Evolutionary conservation across 371 early-diverging fungal genomes (phyloP).

Genomic region (Mucor plumbeus): DNA sequence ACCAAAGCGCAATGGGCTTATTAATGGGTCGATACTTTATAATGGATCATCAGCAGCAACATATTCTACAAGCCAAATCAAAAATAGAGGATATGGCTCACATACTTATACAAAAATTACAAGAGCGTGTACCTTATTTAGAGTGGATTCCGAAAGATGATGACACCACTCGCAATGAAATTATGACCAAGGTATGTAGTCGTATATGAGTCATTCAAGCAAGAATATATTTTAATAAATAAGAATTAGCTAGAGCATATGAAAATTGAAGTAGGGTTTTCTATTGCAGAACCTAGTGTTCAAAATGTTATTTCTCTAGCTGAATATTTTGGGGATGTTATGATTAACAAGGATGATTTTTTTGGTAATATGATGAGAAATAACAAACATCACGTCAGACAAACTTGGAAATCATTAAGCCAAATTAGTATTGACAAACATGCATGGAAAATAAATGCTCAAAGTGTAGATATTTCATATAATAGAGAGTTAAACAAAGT

Average conservation of each 20-base stretch:
- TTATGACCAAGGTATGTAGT: slow-evolving; percentile 1
- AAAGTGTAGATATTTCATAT: slow-evolving; percentile 54
- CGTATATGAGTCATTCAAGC: too few relatives aligned
- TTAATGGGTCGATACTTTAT: slow-evolving; percentile 62
- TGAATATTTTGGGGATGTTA: slow-evolving; percentile 48
- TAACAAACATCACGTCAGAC: slow-evolving; percentile 32
- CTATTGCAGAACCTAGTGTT: slow-evolving; percentile 45
- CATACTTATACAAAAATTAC: slow-evolving; percentile 33
- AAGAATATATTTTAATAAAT: too few relatives aligned
- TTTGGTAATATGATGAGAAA: slow-evolving; percentile 53
- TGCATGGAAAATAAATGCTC: slow-evolving; percentile 58
- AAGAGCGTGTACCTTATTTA: slow-evolving; percentile 36
- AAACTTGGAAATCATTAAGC: slow-evolving; percentile 18
- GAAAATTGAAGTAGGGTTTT: slow-evolving; percentile 50
- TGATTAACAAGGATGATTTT: slow-evolving; percentile 41
- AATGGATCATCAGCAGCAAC: slow-evolving; percentile 25
- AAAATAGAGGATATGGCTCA: slow-evolving; percentile 37
- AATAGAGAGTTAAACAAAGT: slow-evolving; percentile 33
- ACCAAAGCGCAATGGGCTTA: slow-evolving; percentile 47
- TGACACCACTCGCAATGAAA: slow-evolving; percentile 24
- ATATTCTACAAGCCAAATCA: slow-evolving; percentile 16
- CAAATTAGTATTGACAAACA: slow-evolving; percentile 41
- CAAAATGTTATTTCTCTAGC: slow-evolving; percentile 39
- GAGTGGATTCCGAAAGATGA: slow-evolving; percentile 14
- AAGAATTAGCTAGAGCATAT: slow-evolving; percentile 8